These are phyloP conservation scores for Paraphoma sp. DNA, from an alignment of 2,329 filamentous ascomycete species.

Conservation along the genomic window DNA sequence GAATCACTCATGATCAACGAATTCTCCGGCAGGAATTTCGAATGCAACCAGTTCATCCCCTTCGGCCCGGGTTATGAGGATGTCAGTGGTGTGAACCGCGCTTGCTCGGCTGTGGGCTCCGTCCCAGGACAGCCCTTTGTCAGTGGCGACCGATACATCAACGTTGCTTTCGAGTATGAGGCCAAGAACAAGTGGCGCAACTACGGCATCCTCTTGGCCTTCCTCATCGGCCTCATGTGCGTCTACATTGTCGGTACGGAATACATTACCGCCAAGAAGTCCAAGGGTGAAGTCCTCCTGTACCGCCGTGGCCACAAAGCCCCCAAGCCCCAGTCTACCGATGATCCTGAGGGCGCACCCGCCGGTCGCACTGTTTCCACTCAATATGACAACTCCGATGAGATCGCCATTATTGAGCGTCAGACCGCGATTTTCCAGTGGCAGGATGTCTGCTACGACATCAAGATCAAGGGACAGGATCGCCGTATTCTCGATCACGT, in stretches of 20 bases:
- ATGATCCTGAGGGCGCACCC: conserved; percentile 50
- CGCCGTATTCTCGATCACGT: conserved; percentile 83
- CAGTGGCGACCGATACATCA: conserved; percentile 49
- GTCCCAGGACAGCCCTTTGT: conserved; percentile 47
- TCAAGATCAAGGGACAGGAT: conserved; percentile 79
- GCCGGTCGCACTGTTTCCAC: conserved; percentile 39
- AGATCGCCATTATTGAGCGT: conserved; percentile 59
- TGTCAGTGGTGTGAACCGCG: conserved; percentile 35
- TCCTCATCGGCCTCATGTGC: conserved; percentile 52
- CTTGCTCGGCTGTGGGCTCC: conserved; percentile 53
- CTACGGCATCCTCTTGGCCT: conserved; percentile 54
- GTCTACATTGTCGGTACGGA: conserved; percentile 55
- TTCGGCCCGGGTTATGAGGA: conserved; percentile 47
- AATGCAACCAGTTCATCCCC: conserved; percentile 55
- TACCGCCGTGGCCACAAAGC: conserved; percentile 57
- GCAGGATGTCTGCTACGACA: conserved; percentile 79
- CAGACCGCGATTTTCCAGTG: conserved; percentile 85
- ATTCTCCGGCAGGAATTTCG: conserved; percentile 70
- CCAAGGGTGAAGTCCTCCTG: conserved; percentile 59
- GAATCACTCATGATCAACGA: conserved; percentile 85
- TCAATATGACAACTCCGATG: conserved; percentile 43
- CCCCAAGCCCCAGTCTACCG: conserved; percentile 55
- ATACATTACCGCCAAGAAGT: conserved; percentile 57
- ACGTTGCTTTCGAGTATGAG: conserved; percentile 41
- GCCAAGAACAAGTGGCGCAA: conserved; percentile 55